Base-by-base conservation (phyloP, 2,329 filamentous ascomycete species). In the Phialocephala sp. region DNA sequence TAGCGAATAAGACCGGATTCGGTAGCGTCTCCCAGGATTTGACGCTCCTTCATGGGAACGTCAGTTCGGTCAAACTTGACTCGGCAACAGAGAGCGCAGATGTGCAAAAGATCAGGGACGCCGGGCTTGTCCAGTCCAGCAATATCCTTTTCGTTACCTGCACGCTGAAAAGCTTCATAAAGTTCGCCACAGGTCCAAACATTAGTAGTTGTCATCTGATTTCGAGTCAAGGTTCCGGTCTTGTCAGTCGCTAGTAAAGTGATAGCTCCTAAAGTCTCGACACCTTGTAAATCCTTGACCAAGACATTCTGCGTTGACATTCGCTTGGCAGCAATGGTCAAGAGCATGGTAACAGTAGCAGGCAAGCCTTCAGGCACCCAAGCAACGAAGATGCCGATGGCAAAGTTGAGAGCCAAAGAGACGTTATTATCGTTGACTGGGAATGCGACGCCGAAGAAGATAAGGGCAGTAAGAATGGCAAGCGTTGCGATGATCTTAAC, bases 211-310 rank as follows among this genome's bases (percentile, higher is more conserved):
- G 67, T 67, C 67, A 69, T 69, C 22, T 69, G 67, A 50, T 78
- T 58, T 80, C 74, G 65, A 5, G 87, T 89, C 59, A 89, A 79
- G 1, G 88, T 91, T 52, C 89, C 88, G 8, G 88, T 91, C 79
- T 90, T 90, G 80, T 90, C 88, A 45, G 87, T 89, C 77, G 88
- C 90, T 67, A 91, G 88, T 70, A 89, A 87, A 67, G 87, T 90
- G 22, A 90, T 87, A 65, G 86, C 87, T 55, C 88, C 89, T 39
- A 91, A 82, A 22, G 88, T 87, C 72, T 91, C 88, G 6, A 91
- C 82, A 2, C 87, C 86, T 8, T 86, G 83, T 72, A 91, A 82
- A 71, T 89, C 88, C 65, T 87, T 85, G 43, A 90, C 86, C 69
- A 90, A 87, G 58, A 90, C 87, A 68, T 90, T 83, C 14, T 86